Base-by-base conservation (phyloP, 2,329 filamentous ascomycete species). In the Monilinia aucupariae region DNA sequence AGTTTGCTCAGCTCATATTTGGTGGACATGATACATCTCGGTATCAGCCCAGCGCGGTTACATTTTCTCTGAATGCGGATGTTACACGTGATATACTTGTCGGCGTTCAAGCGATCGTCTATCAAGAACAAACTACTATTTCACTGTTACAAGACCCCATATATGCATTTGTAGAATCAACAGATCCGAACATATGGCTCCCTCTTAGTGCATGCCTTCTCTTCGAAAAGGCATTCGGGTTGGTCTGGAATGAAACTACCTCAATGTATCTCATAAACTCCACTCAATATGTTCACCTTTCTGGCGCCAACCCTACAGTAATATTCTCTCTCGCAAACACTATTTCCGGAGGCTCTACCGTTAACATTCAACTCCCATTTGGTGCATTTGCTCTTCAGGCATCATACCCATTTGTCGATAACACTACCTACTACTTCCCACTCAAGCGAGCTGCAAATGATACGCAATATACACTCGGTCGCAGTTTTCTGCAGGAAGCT, bases 401-500 rank as follows among this genome's bases (percentile, higher is more conserved):
- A 15, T 68, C 71, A 15, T 75, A 73, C 62, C 76, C 76, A 22
- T 61, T 72, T 5, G 65, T 72, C 3, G 43, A 64, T 30, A 68
- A 66, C 27, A 37, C 30, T n/a, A 54, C 66, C n/a, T 60, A 68
- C 12, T 78, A 78, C 64, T 78, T 78, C 61, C 76, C 76, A 8
- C 62, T 78, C 8, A 74, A 75, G 50, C 71, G 69, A 65, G 72
- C 76, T 4, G 65, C 67, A 1, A 73, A 74, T 55, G 66, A 69
- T 4, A 71, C 69, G 43, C 73, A 76, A 64, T 74, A 72, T 59
- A 76, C 73, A 3, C 70, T 78, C 49, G 76, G 76, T 17, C 70
- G 76, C 51, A 68, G 70, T 6, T 77, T 78, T 64, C 67, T 78
- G n/a, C 76, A 78, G 67, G 76, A 78, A 69, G 73, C 74, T 51